Percentiles rank a stretch among this genome's conserved stretches.
These are phyloP conservation scores for Gonapodya sp. DNA, from an alignment of 192 early-diverging fungal species.

Conservation along the genomic window DNA sequence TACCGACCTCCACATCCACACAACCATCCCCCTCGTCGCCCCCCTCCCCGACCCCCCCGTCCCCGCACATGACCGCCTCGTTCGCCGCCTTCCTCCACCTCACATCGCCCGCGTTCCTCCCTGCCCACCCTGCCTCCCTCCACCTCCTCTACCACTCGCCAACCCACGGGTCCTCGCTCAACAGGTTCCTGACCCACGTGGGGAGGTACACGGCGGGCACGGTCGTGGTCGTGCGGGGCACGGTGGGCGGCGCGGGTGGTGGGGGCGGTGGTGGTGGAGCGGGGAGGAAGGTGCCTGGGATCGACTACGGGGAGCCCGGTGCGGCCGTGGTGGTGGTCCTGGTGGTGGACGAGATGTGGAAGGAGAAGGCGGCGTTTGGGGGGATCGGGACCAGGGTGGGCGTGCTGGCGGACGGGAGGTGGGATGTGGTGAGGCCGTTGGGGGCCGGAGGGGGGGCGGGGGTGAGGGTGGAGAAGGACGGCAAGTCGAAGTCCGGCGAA, in stretches of 20 bases:
- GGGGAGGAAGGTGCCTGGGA: background rate
- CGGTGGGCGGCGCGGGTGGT: background rate
- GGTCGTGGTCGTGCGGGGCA: background rate
- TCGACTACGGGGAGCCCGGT: background rate
- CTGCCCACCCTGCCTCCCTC: background rate
- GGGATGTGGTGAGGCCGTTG: background rate
- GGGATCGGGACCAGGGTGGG: background rate
- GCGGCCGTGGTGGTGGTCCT: background rate
- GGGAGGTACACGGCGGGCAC: background rate
- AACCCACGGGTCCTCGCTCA: background rate
- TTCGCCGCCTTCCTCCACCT: background rate
- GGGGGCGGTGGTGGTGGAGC: background rate
- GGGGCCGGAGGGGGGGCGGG: background rate
- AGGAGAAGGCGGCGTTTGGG: background rate
- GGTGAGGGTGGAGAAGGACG: no score
- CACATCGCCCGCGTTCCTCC: background rate
- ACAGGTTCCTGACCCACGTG: background rate
- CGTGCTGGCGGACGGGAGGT: background rate
- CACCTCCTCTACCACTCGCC: background rate
- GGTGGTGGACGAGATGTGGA: background rate
- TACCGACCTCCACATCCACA: background rate
- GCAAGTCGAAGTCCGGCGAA: no score
- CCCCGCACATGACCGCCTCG: background rate
- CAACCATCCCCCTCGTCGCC: background rate
- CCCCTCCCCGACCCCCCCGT: background rate